Evolutionary conservation across 305 asterid species (phyloP), one percentile per base, ranked within the genome.

Genomic region (Fraxinus latifolia): DNA sequence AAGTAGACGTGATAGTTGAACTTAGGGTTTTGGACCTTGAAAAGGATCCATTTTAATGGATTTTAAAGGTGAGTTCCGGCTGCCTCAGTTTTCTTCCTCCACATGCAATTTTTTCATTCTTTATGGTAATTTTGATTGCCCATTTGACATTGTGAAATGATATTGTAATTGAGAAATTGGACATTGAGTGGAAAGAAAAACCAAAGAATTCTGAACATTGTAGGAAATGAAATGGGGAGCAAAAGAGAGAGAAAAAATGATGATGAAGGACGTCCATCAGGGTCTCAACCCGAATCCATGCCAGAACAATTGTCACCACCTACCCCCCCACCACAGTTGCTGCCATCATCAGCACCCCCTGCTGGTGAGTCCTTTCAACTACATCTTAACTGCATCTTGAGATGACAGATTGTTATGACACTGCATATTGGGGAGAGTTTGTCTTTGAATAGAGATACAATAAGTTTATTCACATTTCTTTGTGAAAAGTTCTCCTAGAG

Each of bases 211-310:
- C 44, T 58, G 81, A 76, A 76, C 84, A 78, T 82, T 79, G 47
- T 78, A 91, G 93, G 82, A 67, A 80, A 81, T 74, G 91, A 93
- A 80, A 84, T 83, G 86, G 89, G 19, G 73, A 82, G 81, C 86
- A 88, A 86, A 81, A 87, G 77, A 37, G 85, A 77, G 60, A 81
- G 70, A 55, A 80, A 77, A 80, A 84, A 81, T 79, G 88, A 80
- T 77, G 88, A 85, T 65, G 89, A 87, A 80, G 80, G 78, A 71
- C 87, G 83, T 82, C 93, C 82, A 79, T 36, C 84, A 14, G 86
- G 81, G 55, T 82, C 85, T 42, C 89, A 83, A 79, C 47, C 84
- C 76, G 80, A 71, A 17, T 80, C 88, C 78, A 74, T 70, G 79
- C 83, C 81, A 71, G 85, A 83, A 76, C 86, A 77, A 74, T 84